These are phyloP conservation scores for Dictyostelium brefeldianum DNA, from an alignment of 78 protist genomes.

Conservation along the genomic window DNA sequence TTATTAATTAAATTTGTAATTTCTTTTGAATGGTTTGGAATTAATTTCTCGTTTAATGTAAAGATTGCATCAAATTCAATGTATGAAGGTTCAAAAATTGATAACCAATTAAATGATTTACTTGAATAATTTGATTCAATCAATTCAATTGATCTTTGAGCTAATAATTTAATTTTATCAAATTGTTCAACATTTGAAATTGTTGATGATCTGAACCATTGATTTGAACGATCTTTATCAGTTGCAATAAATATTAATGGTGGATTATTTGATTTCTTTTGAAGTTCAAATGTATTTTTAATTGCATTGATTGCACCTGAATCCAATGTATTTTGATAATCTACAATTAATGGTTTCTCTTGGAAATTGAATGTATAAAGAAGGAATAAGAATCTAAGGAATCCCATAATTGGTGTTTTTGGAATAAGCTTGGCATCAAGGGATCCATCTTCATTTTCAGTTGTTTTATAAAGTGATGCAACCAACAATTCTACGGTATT, in stretches of 20 bases:
- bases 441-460: neutral
- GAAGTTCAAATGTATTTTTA: constrained; percentile 16
- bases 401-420: constrained; percentile 38
- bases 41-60: neutral
- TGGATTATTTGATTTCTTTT: constrained; percentile 24
- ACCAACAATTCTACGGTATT: constrained; percentile 41
- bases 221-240: constrained; percentile 22
- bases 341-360: constrained; percentile 51
- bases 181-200: neutral
- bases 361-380: constrained; percentile 7
- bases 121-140: neutral
- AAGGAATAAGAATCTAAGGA: constrained; percentile 56
- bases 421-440: neutral
- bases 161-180: neutral
- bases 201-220: constrained; percentile 31
- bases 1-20: constrained; percentile 13
- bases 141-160: constrained; percentile 34
- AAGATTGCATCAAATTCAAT: constrained; percentile 49
- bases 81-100: constrained; percentile 31
- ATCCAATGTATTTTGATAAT: neutral
- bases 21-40: constrained; percentile 32
- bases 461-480: neutral
- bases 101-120: constrained; percentile 31
- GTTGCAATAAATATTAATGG: constrained; percentile 70
- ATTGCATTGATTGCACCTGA: neutral